These are phyloP conservation scores for Gonium pectorale DNA, from an alignment of 139 green algal genomes.

Conservation along the genomic window DNA sequence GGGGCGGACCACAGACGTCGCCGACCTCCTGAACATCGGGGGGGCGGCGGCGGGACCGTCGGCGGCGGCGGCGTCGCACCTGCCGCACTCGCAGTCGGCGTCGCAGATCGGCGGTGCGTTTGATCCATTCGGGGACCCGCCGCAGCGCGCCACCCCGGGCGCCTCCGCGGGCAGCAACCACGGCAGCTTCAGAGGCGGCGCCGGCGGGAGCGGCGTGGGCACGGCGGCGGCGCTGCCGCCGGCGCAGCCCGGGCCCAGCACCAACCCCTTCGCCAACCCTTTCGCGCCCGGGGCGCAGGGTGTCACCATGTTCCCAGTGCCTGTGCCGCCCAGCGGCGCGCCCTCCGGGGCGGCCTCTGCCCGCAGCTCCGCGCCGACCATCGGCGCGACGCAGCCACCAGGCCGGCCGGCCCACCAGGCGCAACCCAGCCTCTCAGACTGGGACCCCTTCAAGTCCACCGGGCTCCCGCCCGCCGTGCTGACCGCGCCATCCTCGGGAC, in stretches of 20 bases:
- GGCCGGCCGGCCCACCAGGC: not conserved
- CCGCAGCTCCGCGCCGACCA: no score
- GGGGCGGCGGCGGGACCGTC: not conserved
- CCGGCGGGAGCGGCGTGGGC: not conserved
- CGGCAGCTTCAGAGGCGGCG: no score
- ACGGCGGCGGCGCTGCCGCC: not conserved
- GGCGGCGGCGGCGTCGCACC: not conserved
- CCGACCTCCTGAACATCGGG: not conserved
- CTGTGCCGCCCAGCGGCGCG: not conserved
- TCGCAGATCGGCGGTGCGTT: not conserved
- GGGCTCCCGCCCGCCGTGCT: no score
- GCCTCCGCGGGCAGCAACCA: not conserved
- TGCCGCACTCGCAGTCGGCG: not conserved
- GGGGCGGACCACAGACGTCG: not conserved
- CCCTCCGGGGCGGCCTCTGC: not conserved
- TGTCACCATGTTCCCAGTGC: no score
- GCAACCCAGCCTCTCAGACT: not conserved
- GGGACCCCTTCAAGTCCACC: not conserved
- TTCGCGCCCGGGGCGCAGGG: not conserved
- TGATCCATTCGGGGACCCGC: not conserved
- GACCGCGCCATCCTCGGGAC: no score
- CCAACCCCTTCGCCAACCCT: conserved; percentile 27
- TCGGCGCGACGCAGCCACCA: not conserved
- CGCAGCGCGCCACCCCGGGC: no score
- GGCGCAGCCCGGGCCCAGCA: not conserved